These are phyloP conservation scores for Naganishia vaughanmartiniae DNA, from an alignment of 768 basidiomycete species.

Conservation along the genomic window DNA sequence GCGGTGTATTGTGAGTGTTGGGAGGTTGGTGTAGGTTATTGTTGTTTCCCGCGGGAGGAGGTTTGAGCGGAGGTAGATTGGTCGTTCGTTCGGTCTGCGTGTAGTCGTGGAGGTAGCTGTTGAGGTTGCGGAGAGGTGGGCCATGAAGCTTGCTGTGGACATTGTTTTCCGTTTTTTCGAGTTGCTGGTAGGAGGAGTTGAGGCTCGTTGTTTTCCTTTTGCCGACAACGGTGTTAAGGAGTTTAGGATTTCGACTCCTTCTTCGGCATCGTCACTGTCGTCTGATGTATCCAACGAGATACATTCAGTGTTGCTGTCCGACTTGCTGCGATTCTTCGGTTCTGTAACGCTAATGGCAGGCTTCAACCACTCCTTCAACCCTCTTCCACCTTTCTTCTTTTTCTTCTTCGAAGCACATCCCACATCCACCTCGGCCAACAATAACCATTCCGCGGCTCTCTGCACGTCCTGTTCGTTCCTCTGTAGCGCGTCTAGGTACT, in stretches of 20 bases:
- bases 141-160: slow-evolving; percentile 2
- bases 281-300: not conserved
- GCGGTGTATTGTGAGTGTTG: slow-evolving; percentile 33
- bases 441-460: slow-evolving; percentile 43
- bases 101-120: not conserved
- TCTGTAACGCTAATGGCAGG: not conserved
- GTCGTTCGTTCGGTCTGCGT: not conserved
- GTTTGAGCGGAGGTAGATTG: not conserved
- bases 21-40: not conserved
- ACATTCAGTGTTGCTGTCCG: not conserved
- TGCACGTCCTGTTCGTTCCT: slow-evolving; percentile 39
- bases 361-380: not conserved
- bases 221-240: no score
- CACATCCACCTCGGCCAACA: slow-evolving; percentile 35
- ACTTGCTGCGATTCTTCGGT: not conserved
- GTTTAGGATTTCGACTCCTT: no score
- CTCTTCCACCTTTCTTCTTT: not conserved
- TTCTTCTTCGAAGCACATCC: slow-evolving; percentile 10
- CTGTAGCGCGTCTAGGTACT: slow-evolving; percentile 37
- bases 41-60: not conserved
- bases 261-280: slow-evolving; percentile 1
- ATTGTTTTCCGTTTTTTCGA: not conserved
- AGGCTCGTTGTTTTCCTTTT: not conserved
- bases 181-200: no score
- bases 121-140: not conserved